Base-by-base conservation (phyloP, 371 early-diverging fungal genomes). In the Syncephalastrum monosporum region DNA sequence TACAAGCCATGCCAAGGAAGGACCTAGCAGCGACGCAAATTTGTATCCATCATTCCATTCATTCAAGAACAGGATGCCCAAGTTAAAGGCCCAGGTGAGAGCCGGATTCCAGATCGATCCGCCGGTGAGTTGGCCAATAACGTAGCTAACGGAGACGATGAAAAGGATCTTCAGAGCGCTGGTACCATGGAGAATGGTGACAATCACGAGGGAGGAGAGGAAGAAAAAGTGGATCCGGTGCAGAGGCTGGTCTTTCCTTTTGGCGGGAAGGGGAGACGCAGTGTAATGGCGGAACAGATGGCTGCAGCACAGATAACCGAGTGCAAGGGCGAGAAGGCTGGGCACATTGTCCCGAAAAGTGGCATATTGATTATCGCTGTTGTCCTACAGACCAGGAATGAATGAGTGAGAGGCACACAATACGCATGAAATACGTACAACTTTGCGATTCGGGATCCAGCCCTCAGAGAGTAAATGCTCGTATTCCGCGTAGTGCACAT, bases 281-380 rank as follows among this genome's bases (percentile, higher is more conserved):
- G 25, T 59, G 41, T 44, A 58, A 23, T 19, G 49, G 10, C 71
- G 70, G 55, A 75, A 78, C 27, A 76, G 57, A 57, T 81, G 74
- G 46, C 81, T 81, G 25, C 82, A 57, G 8, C 65, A 50, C 3
- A 86, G 60, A 56, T 85, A 82, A 1, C 69, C 53, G 8, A 78
- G 15, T 42, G 83, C 72, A 5, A 87, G 83, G 4, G 68, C 61
- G 3, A 80, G 49, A 4, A 95, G 80, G 17, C 77, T 60, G 3
- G 84, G 86, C 56, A 93, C 60, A 71, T 92, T 82, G 59, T 86
- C 77, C 6, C 97, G 81, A 61, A 97, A 95, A 24, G 77, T 74
- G 12, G 79, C 65, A 69, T 90, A 95, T 65, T 97, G 97, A 1
- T 74, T 75, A 68, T 97, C 97, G 50, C 89, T 89, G 66, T 92